These are phyloP conservation scores for Pezicula rhizophila DNA, from an alignment of 2,329 filamentous ascomycete genomes.

Conservation along the genomic window DNA sequence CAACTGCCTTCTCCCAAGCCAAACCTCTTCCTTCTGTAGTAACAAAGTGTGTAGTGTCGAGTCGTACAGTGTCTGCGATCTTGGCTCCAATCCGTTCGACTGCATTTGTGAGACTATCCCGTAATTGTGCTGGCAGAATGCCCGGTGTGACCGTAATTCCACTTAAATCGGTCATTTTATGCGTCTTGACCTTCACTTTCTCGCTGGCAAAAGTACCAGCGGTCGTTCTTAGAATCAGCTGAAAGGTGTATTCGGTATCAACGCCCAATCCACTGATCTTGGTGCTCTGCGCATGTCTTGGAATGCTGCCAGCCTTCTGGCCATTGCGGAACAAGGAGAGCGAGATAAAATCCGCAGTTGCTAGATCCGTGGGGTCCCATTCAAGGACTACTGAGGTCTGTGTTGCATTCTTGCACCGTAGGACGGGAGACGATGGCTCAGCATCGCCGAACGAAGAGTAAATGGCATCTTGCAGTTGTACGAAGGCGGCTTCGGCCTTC, in stretches of 20 bases:
- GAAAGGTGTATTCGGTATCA: slow-evolving; percentile 93
- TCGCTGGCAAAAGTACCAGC: slow-evolving; percentile 84
- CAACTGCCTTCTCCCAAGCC: slow-evolving; percentile 91
- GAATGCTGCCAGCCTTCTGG: slow-evolving; percentile 93
- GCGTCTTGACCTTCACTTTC: slow-evolving; percentile 78
- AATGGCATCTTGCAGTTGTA: slow-evolving; percentile 82
- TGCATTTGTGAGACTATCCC: slow-evolving; percentile 67
- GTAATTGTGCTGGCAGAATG: slow-evolving; percentile 66
- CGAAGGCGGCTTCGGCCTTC: slow-evolving; percentile 69
- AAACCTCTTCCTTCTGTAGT: slow-evolving; percentile 88
- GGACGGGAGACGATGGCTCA: slow-evolving; percentile 68
- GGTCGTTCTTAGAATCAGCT: slow-evolving; percentile 82
- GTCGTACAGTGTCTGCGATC: slow-evolving; percentile 81
- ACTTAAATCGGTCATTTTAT: slow-evolving; percentile 97
- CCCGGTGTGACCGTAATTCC: slow-evolving; percentile 94
- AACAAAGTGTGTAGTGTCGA: slow-evolving; percentile 98
- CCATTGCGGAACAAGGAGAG: slow-evolving; percentile 92
- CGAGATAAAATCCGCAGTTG: slow-evolving; percentile 84
- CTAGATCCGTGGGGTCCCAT: slow-evolving; percentile 92
- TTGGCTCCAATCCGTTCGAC: slow-evolving; percentile 89
- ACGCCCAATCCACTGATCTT: slow-evolving; percentile 97
- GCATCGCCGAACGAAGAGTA: slow-evolving; percentile 77
- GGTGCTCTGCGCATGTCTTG: slow-evolving; percentile 85
- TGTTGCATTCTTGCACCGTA: slow-evolving; percentile 93
- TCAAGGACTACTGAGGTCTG: slow-evolving; percentile 98